phyloP scores from a whole-genome alignment of 306 rosid genomes.

The Cucurbita argyrosperma region DNA sequence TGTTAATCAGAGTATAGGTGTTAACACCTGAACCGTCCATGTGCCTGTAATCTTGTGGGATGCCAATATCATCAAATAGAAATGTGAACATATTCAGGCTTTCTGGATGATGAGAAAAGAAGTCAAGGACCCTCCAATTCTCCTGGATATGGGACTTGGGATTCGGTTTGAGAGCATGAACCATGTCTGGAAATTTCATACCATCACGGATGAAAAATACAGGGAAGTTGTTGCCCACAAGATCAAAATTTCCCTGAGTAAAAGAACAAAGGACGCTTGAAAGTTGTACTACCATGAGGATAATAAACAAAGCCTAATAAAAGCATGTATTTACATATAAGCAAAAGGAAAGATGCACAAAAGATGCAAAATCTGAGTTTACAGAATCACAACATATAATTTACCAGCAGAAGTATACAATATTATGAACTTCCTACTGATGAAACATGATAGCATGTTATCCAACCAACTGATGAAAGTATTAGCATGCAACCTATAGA shows the following conservation, averaged over 20 bases:
- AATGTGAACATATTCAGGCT: conserved; percentile 80
- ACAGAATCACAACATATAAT: too few relatives aligned
- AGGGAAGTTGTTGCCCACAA: conserved; percentile 86
- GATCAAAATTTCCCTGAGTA: conserved; percentile 81
- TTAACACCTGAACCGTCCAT: conserved; percentile 92
- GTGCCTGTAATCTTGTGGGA: conserved; percentile 90
- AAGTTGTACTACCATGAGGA: not conserved
- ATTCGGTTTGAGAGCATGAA: conserved; percentile 86
- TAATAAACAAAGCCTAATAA: not conserved
- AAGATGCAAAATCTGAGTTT: not conserved
- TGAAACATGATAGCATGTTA: not conserved
- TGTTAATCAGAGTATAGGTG: conserved; percentile 67
- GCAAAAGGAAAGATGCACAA: not conserved
- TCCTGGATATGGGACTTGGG: conserved; percentile 93
- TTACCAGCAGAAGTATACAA: not conserved
- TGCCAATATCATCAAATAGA: conserved; percentile 68
- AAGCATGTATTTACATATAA: not conserved
- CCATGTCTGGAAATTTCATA: conserved; percentile 86
- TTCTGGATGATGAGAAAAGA: conserved; percentile 89
- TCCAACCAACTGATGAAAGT: not conserved
- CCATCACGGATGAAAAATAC: conserved; percentile 79
- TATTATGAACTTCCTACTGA: not conserved
- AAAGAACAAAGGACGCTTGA: conserved; percentile 2
- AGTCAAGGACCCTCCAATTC: conserved; percentile 79
- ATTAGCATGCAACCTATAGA: not conserved